Conservation (phyloP, 345 rosid species). For the Lepidium sativum region DNA sequence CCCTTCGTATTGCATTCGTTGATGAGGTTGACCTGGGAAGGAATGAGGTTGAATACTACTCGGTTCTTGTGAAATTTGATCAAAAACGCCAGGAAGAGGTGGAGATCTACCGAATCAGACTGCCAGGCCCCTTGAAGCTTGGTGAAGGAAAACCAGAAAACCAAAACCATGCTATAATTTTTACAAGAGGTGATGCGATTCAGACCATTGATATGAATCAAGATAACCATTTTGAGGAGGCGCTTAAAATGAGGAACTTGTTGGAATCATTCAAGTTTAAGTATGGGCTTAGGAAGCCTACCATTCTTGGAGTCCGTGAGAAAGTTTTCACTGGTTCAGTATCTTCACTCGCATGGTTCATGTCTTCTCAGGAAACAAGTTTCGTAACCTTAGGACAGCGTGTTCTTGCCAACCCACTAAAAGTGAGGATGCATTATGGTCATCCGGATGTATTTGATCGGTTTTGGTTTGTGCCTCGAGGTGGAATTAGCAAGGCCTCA, state of each 20-base stretch:
- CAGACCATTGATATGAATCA: conserved; percentile 99
- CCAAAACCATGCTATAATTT: conserved; percentile 93
- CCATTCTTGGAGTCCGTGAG: conserved; percentile 92
- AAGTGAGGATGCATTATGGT: conserved; percentile 96
- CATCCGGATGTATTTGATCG: conserved; percentile 98
- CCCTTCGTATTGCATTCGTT: conserved; percentile 92
- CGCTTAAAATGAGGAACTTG: conserved; percentile 90
- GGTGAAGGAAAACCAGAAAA: conserved; percentile 99
- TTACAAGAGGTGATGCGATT: conserved; percentile 95
- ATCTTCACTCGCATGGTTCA: conserved; percentile 89
- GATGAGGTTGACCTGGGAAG: conserved; percentile 66
- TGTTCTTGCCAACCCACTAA: conserved; percentile 90
- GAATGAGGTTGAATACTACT: conserved; percentile 64
- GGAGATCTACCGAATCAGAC: conserved; percentile 82
- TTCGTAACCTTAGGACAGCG: conserved; percentile 97
- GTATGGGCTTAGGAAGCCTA: conserved; percentile 73
- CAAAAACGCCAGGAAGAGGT: conserved; percentile 70
- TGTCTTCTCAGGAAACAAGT: conserved; percentile 86
- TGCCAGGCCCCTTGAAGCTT: conserved; percentile 94
- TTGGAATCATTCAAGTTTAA: conserved; percentile 71
- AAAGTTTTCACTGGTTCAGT: conserved; percentile 96
- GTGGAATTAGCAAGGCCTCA: conserved; percentile 96
- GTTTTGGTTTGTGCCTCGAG: conserved; percentile 95
- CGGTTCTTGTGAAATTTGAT: conserved; percentile 94
- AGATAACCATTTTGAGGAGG: conserved; percentile 97